Conservation (phyloP, 768 basidiomycete genomes). For the Pisolithus albus region DNA sequence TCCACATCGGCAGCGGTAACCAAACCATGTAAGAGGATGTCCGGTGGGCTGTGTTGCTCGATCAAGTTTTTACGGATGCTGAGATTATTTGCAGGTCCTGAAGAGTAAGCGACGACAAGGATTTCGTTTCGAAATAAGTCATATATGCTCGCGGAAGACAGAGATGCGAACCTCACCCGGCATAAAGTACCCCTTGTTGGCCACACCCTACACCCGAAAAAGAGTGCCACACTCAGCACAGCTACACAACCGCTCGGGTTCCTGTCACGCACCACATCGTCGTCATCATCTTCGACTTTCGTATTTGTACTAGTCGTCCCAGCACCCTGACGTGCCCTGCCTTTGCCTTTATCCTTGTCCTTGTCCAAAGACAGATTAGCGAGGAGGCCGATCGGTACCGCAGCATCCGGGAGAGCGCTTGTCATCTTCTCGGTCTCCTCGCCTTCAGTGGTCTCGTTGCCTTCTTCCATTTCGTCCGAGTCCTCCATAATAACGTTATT, state of each 20-base stretch:
- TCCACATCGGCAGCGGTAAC: conserved; percentile 76
- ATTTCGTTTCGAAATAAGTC: neutral
- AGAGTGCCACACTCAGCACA: conserved; percentile 11
- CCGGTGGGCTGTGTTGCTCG: conserved; percentile 73
- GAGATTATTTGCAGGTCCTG: conserved; percentile 69
- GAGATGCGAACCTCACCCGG: conserved; percentile 43
- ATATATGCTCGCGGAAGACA: neutral
- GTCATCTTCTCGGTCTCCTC: conserved; percentile 41
- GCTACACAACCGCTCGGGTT: neutral
- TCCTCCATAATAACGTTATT: conserved; percentile 23
- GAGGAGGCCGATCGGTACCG: conserved; percentile 70
- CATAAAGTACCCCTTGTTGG: conserved; percentile 73
- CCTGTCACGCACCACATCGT: conserved; percentile 46
- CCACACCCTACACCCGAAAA: conserved; percentile 53
- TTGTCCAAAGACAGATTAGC: conserved; percentile 65
- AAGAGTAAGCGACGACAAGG: neutral
- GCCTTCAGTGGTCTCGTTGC: conserved; percentile 26
- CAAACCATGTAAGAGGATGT: conserved; percentile 74
- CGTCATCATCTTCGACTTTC: conserved; percentile 47
- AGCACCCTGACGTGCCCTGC: conserved; percentile 29
- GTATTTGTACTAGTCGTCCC: conserved; percentile 1
- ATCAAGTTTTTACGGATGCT: conserved; percentile 63
- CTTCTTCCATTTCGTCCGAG: conserved; percentile 35
- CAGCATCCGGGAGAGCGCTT: conserved; percentile 55
- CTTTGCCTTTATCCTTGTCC: conserved; percentile 42